A percentile compares a stretch with the other conserved stretches of the same genome.
These are phyloP conservation scores for Pyropia yezoensis DNA, from an alignment of 23 red algal species.

Conservation along the genomic window DNA sequence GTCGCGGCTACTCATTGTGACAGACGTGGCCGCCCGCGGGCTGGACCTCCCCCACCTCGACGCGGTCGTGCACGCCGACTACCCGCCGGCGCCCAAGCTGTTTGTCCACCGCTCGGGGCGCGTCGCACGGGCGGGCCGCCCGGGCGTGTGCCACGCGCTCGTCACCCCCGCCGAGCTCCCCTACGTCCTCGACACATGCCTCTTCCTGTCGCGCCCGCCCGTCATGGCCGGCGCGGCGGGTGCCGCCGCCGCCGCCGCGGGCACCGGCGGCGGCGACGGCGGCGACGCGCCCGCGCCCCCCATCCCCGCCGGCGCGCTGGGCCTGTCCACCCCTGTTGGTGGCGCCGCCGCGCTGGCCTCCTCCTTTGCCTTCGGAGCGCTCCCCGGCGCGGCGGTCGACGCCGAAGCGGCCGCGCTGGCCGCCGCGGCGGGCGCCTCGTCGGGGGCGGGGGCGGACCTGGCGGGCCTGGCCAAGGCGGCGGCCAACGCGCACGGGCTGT, in stretches of 20 bases:
- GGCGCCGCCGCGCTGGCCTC: constrained; percentile 24
- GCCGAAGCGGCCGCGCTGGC: constrained; percentile 40
- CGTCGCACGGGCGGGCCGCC: constrained; percentile 57
- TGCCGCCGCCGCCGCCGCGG: background rate
- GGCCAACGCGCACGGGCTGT: constrained; percentile 58
- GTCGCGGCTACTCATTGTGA: constrained; percentile 58
- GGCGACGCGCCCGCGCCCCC: background rate
- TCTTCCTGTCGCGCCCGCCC: constrained; percentile 42
- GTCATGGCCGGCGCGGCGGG: constrained; percentile 1
- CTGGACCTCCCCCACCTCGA: constrained; percentile 88
- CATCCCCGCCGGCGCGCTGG: constrained; percentile 21
- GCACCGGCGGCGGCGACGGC: background rate
- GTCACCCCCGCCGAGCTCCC: constrained; percentile 78
- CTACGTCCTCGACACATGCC: constrained; percentile 68
- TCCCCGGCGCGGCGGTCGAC: constrained; percentile 42
- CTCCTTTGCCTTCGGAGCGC: constrained; percentile 33
- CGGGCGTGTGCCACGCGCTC: constrained; percentile 49
- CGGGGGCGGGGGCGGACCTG: constrained; percentile 12
- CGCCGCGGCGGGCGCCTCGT: constrained; percentile 5
- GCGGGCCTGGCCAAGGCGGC: constrained; percentile 23
- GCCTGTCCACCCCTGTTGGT: constrained; percentile 3
- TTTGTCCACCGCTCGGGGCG: constrained; percentile 92
- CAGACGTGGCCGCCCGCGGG: constrained; percentile 93
- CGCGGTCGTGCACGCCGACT: constrained; percentile 86
- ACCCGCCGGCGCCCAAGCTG: constrained; percentile 79